Evolutionary conservation across 169 alveolate species (phyloP), one percentile per base, ranked within the genome.

Genomic region (Eimeria brunetti): DNA sequence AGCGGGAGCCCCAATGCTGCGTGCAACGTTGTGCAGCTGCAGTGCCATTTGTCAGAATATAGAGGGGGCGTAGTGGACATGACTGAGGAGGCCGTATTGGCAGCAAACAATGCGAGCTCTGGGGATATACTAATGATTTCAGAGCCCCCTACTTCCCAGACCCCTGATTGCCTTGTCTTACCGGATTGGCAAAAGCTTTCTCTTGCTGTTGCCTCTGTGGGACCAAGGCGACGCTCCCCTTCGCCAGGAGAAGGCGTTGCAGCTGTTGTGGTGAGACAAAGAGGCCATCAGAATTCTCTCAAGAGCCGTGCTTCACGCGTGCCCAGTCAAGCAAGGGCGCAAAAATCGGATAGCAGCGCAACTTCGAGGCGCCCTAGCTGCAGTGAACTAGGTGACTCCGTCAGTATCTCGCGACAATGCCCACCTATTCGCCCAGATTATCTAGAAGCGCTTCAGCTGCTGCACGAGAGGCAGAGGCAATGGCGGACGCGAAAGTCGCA

Each of bases 391-490:
- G 67, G 18, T 30, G 62, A 38, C 53, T 41, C 93, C 83, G 76
- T 53, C 69, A 24, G 41, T 18, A 53, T 58, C 71, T 30, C 51
- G n/a, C 83, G 93, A 5, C 93, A 86, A 53, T 3, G 53, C 30
- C 93, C 83, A 16, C 93, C 93, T 7, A 49, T 86, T 46, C 83
- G 84, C 44, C 67, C 93, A 64, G 81, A 62, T 86, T 86, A 60
- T 46, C 93, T 86, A 36, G 53, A 46, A 62, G 93, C 93, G 33
- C 83, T 86, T 44, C 93, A 86, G 51, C 93, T 62, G 51, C 30
- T 86, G 93, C 93, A 86, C 44, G 93, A 86, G n/a, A 86, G 93
- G 12, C 93, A 86, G 33, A 62, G 81, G 83, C 92, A 86, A 33
- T 18, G 78, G 93, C 83, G 93, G 81, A n/a, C 64, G 44, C 11